A percentile compares a stretch with the other conserved stretches of the same genome.
phyloP scores from a whole-genome alignment of 495 filamentous ascomycete species.

The Trichoderma parareesei region DNA sequence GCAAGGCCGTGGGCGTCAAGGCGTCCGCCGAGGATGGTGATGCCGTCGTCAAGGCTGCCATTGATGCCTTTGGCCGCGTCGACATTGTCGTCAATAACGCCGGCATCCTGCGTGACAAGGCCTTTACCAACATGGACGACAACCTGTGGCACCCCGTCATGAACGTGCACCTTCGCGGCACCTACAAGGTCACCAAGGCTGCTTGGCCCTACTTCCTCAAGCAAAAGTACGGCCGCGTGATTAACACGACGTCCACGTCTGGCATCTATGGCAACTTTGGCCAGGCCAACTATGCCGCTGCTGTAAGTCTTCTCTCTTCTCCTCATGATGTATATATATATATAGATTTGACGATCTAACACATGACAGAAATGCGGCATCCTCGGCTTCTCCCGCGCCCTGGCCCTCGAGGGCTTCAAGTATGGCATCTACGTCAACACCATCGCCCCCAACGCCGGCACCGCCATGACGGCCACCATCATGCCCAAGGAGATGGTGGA shows the following conservation, averaged over 20 bases:
- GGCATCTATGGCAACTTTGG: conserved; percentile 99
- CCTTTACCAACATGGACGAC: conserved; percentile 96
- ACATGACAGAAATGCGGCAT: conserved; percentile 71
- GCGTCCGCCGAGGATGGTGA: conserved; percentile 92
- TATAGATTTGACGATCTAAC: conserved; percentile 16
- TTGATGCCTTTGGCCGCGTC: conserved; percentile 88
- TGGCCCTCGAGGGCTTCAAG: conserved; percentile 89
- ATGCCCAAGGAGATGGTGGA: conserved; percentile 97
- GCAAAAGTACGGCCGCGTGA: conserved; percentile 94
- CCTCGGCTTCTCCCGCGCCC: conserved; percentile 84
- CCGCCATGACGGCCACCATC: conserved; percentile 89
- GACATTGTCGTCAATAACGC: conserved; percentile 97
- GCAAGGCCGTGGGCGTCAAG: conserved; percentile 89
- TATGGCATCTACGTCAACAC: conserved; percentile 99
- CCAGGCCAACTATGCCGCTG: conserved; percentile 94
- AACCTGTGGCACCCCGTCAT: conserved; percentile 87
- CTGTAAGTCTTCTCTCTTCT: conserved; percentile 44
- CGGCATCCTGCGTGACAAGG: conserved; percentile 95
- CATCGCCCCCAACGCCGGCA: conserved; percentile 95
- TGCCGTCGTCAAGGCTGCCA: conserved; percentile 81
- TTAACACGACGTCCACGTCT: conserved; percentile 94
- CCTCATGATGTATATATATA: no score
- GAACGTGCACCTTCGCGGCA: conserved; percentile 87
- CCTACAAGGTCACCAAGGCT: conserved; percentile 95
- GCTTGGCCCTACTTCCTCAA: conserved; percentile 97